Evolutionary conservation across 306 rosid genomes (phyloP).

Genomic region (Medicago lupulina): DNA sequence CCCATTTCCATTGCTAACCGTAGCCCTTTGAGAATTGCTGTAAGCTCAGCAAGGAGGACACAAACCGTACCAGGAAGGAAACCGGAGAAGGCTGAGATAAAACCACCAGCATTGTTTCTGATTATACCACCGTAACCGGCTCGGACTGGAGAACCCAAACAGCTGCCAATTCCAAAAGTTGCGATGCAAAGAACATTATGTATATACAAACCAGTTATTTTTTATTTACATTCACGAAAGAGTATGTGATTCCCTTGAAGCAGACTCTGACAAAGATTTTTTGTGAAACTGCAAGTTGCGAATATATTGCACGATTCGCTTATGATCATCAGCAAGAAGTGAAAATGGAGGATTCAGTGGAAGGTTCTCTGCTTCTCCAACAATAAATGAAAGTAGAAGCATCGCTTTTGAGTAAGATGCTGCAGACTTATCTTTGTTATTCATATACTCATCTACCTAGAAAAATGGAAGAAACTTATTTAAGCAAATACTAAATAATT

Average conservation of each 20-base stretch:
- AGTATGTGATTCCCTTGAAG: constrained; percentile 44
- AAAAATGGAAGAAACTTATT: constrained; percentile 21
- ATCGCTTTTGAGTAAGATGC: constrained; percentile 79
- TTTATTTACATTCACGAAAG: constrained; percentile 49
- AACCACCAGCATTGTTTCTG: too few relatives aligned
- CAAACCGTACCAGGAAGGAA: too few relatives aligned
- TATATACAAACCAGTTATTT: constrained; percentile 46
- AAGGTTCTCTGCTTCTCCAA: constrained; percentile 75
- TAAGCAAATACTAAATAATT: constrained; percentile 15
- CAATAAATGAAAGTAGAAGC: constrained; percentile 79
- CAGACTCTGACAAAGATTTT: constrained; percentile 49
- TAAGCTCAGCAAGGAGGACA: too few relatives aligned
- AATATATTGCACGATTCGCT: constrained; percentile 74
- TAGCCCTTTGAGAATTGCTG: too few relatives aligned
- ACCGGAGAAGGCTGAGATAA: too few relatives aligned
- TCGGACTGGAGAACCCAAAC: too few relatives aligned
- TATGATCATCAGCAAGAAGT: constrained; percentile 56
- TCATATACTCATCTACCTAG: constrained; percentile 83
- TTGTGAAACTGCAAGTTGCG: constrained; percentile 56
- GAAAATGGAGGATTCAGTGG: constrained; percentile 77
- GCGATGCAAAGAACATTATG: constrained; percentile 43
- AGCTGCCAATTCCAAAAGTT: constrained; percentile 40
- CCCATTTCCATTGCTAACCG: too few relatives aligned
- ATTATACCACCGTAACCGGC: too few relatives aligned
- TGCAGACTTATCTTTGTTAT: constrained; percentile 61